Conservation (phyloP, 768 basidiomycete species). For the Tulasnella calospora region DNA sequence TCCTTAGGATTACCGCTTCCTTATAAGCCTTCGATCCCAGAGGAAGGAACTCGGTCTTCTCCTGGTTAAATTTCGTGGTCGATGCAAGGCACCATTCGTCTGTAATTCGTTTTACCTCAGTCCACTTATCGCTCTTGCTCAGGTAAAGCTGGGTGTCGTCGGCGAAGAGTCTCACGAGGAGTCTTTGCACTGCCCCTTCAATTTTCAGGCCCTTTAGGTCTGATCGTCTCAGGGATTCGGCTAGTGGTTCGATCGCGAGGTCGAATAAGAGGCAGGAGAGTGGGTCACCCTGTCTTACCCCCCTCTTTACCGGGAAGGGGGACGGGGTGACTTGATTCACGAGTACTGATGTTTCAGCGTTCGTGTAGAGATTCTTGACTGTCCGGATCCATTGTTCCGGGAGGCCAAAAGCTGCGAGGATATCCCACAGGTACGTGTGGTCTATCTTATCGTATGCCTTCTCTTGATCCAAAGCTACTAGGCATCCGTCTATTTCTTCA, state of each 20-base stretch:
- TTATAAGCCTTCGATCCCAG: neutral
- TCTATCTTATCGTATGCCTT: conserved; percentile 24
- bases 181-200: neutral
- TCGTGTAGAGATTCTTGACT: neutral
- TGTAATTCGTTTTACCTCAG: neutral
- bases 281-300: conserved; percentile 23
- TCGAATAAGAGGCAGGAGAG: conserved; percentile 18
- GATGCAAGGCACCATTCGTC: neutral
- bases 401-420: neutral
- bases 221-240: neutral
- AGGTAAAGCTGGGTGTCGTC: conserved; percentile 20
- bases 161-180: conserved; percentile 16
- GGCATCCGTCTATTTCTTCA: neutral
- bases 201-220: conserved; percentile 23
- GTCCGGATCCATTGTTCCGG: neutral
- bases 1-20: neutral
- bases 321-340: neutral
- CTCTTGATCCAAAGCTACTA: conserved; percentile 18
- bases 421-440: conserved; percentile 20
- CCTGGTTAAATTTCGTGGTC: neutral
- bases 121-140: neutral
- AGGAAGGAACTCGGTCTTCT: neutral
- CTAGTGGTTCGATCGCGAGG: conserved; percentile 15
- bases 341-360: neutral
- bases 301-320: neutral